Base-by-base conservation (phyloP, 306 rosid genomes). In the Prosopis cineraria region DNA sequence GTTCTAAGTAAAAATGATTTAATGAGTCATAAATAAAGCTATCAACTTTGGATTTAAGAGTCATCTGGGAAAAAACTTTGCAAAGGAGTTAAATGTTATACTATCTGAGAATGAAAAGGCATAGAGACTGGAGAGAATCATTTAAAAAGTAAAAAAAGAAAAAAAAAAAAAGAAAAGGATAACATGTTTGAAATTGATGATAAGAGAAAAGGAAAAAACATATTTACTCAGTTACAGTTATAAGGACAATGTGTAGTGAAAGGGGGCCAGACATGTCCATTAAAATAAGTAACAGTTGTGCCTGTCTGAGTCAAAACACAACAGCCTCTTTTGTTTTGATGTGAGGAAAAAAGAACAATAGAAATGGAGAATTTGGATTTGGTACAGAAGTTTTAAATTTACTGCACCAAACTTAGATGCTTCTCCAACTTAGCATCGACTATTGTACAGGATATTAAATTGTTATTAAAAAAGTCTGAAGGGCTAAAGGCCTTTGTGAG, bases 261-360 rank as follows among this genome's bases (percentile, higher is more conserved):
- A 60, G 37, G n/a, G 0, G 66, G 7, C 10, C 10, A 29, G 4
- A 14, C 10, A 16, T 17, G 7, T 7, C 4, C 20, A 44, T 59
- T 19, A 19, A 43, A 74, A 25, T 14, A 43, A 24, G 6, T 50
- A 29, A 63, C 12, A 5, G 0, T 10, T 1, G 20, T 22, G 14
- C 22, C 13, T 39, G 50, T 20, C 2, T 29, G 9, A 41, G 63
- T 31, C 48, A 64, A 75, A 30, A n/a, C 40, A 33, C 60, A 14
- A 10, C 36, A 4, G 65, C 65, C n/a, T 27, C 69, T 68, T 68
- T 58, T 70, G 76, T 58, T 31, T 58, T 76, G 50, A 69, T 20
- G 13, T n/a, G 30, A 36, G 45, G 41, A 9, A 39, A 10, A 20
- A 19, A 37, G 3, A n/a, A 65, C 0, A 8, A 50, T 24, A 9